Percentiles rank a stretch among this genome's conserved stretches.
phyloP scores from a whole-genome alignment of 768 basidiomycete species.

The Phlegmacium glaucopus region DNA sequence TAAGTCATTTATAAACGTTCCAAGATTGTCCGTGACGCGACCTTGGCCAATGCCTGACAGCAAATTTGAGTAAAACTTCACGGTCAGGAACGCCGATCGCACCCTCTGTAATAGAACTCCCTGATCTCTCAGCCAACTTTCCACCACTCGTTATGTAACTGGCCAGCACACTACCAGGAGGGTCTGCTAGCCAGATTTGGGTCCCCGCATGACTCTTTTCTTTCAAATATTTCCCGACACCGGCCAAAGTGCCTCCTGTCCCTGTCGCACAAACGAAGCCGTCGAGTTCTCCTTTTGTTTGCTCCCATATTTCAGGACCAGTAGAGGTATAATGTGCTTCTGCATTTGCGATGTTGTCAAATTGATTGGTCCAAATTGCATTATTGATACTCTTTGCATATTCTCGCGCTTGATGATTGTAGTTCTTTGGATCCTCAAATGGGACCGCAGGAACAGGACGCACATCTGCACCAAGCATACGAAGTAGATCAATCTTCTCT shows the following conservation, averaged over 20 bases:
- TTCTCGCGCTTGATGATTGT: slow-evolving; percentile 96
- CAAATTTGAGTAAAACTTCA: neutral
- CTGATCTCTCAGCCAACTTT: slow-evolving; percentile 68
- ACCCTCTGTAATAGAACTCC: slow-evolving; percentile 95
- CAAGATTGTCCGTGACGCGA: slow-evolving; percentile 88
- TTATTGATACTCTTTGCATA: slow-evolving; percentile 73
- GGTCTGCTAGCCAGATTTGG: slow-evolving; percentile 94
- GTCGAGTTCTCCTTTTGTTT: slow-evolving; percentile 74
- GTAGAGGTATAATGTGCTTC: slow-evolving; percentile 85
- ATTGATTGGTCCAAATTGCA: slow-evolving; percentile 97
- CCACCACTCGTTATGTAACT: slow-evolving; percentile 81
- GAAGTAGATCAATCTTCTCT: slow-evolving; percentile 96
- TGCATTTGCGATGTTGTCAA: slow-evolving; percentile 94
- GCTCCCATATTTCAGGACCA: slow-evolving; percentile 96
- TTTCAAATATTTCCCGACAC: slow-evolving; percentile 78
- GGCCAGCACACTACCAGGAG: slow-evolving; percentile 90
- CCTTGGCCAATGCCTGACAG: slow-evolving; percentile 91
- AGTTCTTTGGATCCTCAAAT: slow-evolving; percentile 92
- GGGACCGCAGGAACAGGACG: slow-evolving; percentile 95
- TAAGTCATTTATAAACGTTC: slow-evolving; percentile 72
- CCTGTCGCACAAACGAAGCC: slow-evolving; percentile 96
- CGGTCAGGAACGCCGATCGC: slow-evolving; percentile 7
- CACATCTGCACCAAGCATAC: slow-evolving; percentile 97
- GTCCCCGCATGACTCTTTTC: slow-evolving; percentile 76
- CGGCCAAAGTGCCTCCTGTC: slow-evolving; percentile 94